Percentiles rank a stretch among this genome's conserved stretches.
These are phyloP conservation scores for Dryas drummondii DNA, from an alignment of 306 rosid species.

Conservation along the genomic window DNA sequence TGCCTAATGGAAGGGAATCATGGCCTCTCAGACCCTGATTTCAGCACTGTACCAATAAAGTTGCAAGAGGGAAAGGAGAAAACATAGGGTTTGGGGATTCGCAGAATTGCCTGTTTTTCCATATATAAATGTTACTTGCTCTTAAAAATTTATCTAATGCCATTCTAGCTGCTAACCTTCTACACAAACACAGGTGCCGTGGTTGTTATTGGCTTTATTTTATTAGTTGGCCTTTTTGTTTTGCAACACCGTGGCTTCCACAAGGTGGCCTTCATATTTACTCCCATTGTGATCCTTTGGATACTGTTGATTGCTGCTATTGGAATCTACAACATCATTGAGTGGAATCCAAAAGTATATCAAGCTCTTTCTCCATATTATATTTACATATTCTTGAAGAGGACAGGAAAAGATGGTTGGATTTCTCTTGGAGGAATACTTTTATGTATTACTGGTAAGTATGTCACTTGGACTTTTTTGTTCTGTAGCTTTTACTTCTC, in stretches of 20 bases:
- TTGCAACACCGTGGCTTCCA: constrained; percentile 86
- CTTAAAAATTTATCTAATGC: not conserved
- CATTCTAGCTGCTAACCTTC: constrained; percentile 25
- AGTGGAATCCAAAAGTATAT: constrained; percentile 76
- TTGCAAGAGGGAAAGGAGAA: not conserved
- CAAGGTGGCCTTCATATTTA: constrained; percentile 68
- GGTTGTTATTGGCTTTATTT: constrained; percentile 59
- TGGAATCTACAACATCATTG: constrained; percentile 71
- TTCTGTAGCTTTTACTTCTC: constrained; percentile 20
- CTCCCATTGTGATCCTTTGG: constrained; percentile 77
- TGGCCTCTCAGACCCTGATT: constrained; percentile 10
- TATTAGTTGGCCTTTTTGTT: constrained; percentile 63
- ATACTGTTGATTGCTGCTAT: constrained; percentile 52
- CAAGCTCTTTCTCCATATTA: constrained; percentile 83
- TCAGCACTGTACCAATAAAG: not conserved
- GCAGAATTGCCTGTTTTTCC: not conserved
- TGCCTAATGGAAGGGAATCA: not conserved
- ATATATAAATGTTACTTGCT: not conserved
- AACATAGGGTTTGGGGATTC: not conserved
- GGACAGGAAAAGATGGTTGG: constrained; percentile 80
- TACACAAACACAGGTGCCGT: constrained; percentile 48
- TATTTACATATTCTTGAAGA: constrained; percentile 61
- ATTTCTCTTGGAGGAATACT: constrained; percentile 72
- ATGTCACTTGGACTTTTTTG: constrained; percentile 3
- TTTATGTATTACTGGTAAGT: constrained; percentile 70